Conservation (phyloP, 805 yeast genomes). For the Candida takata region DNA sequence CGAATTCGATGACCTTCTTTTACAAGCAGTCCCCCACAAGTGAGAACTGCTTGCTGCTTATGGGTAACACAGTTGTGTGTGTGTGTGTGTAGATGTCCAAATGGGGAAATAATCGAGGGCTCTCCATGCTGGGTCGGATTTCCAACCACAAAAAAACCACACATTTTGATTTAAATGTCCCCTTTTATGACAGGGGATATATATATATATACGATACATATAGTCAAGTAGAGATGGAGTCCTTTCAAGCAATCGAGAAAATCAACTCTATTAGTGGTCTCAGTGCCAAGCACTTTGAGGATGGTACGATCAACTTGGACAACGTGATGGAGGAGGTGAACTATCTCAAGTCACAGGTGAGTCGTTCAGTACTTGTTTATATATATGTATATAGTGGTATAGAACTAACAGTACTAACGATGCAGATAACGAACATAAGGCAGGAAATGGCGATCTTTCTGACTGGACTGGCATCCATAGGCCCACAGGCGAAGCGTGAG, state of each 20-base stretch:
- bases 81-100: no score
- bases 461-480: slow-evolving; percentile 33
- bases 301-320: slow-evolving; percentile 30
- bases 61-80: no score
- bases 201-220: no score
- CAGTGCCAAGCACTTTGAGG: slow-evolving; percentile 34
- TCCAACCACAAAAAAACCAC: no score
- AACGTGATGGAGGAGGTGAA: slow-evolving; percentile 31
- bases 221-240: slow-evolving; percentile 20
- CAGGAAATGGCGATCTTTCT: slow-evolving; percentile 34
- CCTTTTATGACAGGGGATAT: no score
- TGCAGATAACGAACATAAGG: slow-evolving; percentile 26
- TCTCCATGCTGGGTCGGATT: no score
- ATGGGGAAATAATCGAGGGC: no score
- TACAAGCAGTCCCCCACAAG: no score
- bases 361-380: slow-evolving; percentile 3
- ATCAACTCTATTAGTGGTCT: slow-evolving; percentile 20
- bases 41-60: no score
- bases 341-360: slow-evolving; percentile 25
- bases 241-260: slow-evolving; percentile 24
- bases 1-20: no score
- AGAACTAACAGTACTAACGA: slow-evolving; percentile 2
- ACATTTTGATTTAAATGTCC: no score
- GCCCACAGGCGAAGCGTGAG: slow-evolving; percentile 24
- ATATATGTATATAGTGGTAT: no score